A percentile compares a stretch with the other conserved stretches of the same genome.
These are phyloP conservation scores for Fusarium coicis DNA, from an alignment of 2,329 filamentous ascomycete genomes.

Conservation along the genomic window DNA sequence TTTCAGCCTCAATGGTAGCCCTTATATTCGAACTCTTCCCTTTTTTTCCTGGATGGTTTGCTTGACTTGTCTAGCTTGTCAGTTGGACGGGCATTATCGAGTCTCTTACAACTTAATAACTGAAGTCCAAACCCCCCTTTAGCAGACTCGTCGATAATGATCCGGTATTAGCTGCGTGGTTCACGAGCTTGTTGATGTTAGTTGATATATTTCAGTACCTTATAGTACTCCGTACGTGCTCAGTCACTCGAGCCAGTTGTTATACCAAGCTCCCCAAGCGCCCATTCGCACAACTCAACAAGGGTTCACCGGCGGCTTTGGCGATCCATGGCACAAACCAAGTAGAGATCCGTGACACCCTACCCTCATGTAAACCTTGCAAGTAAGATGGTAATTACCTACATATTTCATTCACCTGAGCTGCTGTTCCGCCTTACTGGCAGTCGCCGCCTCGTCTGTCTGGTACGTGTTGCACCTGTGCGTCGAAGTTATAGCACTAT, in stretches of 20 bases:
- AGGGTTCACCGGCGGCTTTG: slow-evolving; percentile 23
- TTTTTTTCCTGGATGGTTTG: not conserved
- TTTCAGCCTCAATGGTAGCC: slow-evolving; percentile 9
- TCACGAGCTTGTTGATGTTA: not conserved
- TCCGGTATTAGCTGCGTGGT: not conserved
- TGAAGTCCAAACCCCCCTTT: not conserved
- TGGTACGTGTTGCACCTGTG: not conserved
- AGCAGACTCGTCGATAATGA: not conserved
- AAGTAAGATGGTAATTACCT: slow-evolving; percentile 1
- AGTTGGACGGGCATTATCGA: not conserved
- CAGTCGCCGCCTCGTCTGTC: not conserved
- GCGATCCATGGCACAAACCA: slow-evolving; percentile 33
- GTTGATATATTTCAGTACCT: not conserved
- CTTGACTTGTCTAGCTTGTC: not conserved
- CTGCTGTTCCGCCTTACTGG: not conserved
- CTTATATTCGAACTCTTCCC: not conserved
- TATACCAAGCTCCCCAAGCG: slow-evolving; percentile 2
- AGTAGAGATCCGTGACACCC: slow-evolving; percentile 41
- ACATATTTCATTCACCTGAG: slow-evolving; percentile 3
- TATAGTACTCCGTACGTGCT: not conserved
- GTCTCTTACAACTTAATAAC: not conserved
- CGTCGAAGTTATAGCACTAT: not conserved
- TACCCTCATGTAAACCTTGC: slow-evolving; percentile 14
- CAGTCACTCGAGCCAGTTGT: not conserved
- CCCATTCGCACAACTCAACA: slow-evolving; percentile 17